These are phyloP conservation scores for Fusarium lateritium DNA, from an alignment of 2,329 filamentous ascomycete genomes.

Conservation along the genomic window DNA sequence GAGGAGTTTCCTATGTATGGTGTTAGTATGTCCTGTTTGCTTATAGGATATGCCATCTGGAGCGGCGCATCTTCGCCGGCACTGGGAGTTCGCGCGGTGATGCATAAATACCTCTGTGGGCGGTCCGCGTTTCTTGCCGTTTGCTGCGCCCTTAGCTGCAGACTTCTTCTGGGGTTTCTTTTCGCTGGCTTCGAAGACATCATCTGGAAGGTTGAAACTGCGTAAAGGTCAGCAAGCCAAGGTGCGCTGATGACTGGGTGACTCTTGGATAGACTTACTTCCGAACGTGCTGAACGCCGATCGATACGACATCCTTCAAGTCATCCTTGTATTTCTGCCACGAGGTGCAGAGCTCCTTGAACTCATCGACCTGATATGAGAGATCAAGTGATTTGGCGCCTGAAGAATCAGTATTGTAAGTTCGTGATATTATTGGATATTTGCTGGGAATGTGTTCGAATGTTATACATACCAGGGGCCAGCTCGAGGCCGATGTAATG, in stretches of 20 bases:
- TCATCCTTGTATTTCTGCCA: slow-evolving; percentile 83
- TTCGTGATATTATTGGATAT: not conserved
- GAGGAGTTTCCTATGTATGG: slow-evolving; percentile 54
- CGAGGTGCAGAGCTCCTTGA: slow-evolving; percentile 83
- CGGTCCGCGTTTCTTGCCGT: slow-evolving; percentile 65
- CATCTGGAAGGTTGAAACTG: slow-evolving; percentile 89
- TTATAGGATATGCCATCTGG: slow-evolving; percentile 10
- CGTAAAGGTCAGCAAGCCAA: slow-evolving; percentile 27
- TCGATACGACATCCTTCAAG: slow-evolving; percentile 72
- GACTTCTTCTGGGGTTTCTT: slow-evolving; percentile 75
- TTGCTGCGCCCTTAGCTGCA: slow-evolving; percentile 55
- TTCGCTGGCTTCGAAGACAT: slow-evolving; percentile 89
- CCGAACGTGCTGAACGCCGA: slow-evolving; percentile 87
- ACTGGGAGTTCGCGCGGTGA: slow-evolving; percentile 31
- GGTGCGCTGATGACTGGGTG: not conserved
- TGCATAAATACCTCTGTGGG: slow-evolving; percentile 61
- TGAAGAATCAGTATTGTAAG: slow-evolving; percentile 56
- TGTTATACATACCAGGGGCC: slow-evolving; percentile 72
- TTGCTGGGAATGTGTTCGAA: not conserved
- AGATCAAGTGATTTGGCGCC: slow-evolving; percentile 81
- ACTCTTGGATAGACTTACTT: slow-evolving; percentile 73
- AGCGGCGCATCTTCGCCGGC: slow-evolving; percentile 27
- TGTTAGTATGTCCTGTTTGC: slow-evolving; percentile 47
- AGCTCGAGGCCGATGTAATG: slow-evolving; percentile 94
- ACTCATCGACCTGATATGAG: slow-evolving; percentile 85